Evolutionary conservation across 2,329 filamentous ascomycete species (phyloP), one percentile per base, ranked within the genome.

Genomic region (Colletotrichum musicola): DNA sequence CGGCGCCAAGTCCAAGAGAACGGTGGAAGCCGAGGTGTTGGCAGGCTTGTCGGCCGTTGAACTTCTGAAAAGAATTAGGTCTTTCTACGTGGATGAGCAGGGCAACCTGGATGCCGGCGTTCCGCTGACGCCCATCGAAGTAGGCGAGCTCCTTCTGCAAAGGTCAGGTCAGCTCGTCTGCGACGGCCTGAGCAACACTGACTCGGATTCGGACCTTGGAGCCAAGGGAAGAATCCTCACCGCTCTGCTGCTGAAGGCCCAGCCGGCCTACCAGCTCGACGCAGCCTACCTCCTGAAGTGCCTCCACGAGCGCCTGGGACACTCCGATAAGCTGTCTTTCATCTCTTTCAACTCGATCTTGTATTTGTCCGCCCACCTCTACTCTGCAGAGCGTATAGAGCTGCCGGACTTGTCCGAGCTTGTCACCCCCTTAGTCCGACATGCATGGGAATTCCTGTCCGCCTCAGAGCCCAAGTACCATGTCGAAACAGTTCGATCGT

Each of bases 401-500:
- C 72, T 77, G 5, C 74, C 79, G n/a, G 85, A 89, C 25, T 76
- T 91, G 57, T 91, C 85, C 63, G 85, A 82, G 63, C 81, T 97
- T 9, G 87, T 95, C 5, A 85, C 89, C 20, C 85, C 88, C 30
- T 81, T 98, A 22, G 90, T 96, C 16, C 84, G 84, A 1, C 87
- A 91, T 64, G 86, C 95, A 0, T 99, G 96, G 96, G 79, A 83
- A 5, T 94, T 93, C 74, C 81, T 99, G 46, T 93, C 94, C 0
- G 91, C 93, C n/a, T 86, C 90, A 13, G 90, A 91, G 71, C 94
- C 95, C 0, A 97, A 97, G 76, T 97, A 95, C 73, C 96, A 98
- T 75, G 95, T 99, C 38, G 97, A 99, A 81, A 91, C 94, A 18
- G 93, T 97, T 9, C 90, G 93, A 65, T 92, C 90, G 73, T 82